Evolutionary conservation across 202 grass and related monocot species (phyloP).

Genomic region (Dendrocalamus latiflorus): DNA sequence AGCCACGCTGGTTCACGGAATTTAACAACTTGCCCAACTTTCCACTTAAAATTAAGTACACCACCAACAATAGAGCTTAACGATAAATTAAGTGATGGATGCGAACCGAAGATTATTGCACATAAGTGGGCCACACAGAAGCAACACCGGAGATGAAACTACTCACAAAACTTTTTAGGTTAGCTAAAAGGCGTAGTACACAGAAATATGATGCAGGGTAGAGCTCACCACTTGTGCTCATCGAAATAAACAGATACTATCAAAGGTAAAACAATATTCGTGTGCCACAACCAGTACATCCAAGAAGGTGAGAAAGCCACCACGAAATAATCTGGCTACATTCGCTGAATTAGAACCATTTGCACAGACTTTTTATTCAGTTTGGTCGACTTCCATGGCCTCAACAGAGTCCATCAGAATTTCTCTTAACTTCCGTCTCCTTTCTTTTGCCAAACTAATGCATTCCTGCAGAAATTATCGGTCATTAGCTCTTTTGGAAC

Average conservation of each 20-base stretch:
- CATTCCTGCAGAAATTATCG: constrained; percentile 40
- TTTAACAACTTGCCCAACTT: background rate
- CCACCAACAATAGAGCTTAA: background rate
- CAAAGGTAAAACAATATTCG: background rate
- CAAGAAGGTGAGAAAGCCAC: background rate
- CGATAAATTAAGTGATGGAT: background rate
- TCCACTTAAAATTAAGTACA: background rate
- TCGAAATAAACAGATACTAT: background rate
- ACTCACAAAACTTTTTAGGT: background rate
- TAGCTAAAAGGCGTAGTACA: background rate
- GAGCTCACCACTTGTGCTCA: background rate
- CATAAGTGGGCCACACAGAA: background rate
- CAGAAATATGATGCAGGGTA: background rate
- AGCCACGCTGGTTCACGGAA: background rate
- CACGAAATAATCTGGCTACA: background rate
- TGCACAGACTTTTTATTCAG: constrained; percentile 19
- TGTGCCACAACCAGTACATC: background rate
- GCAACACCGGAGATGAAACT: background rate
- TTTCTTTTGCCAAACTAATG: constrained; percentile 55
- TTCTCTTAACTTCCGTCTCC: constrained; percentile 36
- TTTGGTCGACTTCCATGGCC: constrained; percentile 59
- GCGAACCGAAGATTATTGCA: background rate
- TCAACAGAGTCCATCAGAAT: constrained; percentile 46
- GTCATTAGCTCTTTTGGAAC: background rate
- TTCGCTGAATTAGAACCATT: constrained; percentile 17